Conservation (phyloP, 371 early-diverging fungal genomes). For the Syncephalis fuscata region DNA sequence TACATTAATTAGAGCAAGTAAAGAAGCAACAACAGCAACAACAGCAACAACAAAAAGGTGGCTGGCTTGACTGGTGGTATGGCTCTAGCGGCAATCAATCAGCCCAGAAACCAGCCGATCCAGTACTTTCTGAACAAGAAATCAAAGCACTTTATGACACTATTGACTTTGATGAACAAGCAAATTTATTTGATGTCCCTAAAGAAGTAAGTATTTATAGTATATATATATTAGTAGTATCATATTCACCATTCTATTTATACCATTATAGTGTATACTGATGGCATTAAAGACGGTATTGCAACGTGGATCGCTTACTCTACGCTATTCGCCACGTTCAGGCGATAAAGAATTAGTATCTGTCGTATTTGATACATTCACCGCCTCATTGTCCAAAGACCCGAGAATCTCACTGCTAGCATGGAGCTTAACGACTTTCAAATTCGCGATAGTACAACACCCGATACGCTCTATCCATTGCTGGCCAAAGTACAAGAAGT, state of each 20-base stretch:
- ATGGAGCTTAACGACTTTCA: slow-evolving; percentile 62
- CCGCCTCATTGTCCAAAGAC: slow-evolving; percentile 36
- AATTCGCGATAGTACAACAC: slow-evolving; percentile 62
- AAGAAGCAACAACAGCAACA: slow-evolving; percentile 12
- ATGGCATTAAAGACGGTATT: slow-evolving; percentile 50
- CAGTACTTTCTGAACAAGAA: slow-evolving; percentile 53
- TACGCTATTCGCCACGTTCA: slow-evolving; percentile 48
- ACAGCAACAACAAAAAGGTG: slow-evolving; percentile 7
- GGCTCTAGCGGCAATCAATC: slow-evolving; percentile 2
- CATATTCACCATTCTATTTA: background rate
- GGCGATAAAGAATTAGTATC: slow-evolving; percentile 45
- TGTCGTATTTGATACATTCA: slow-evolving; percentile 10
- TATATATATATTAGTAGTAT: background rate
- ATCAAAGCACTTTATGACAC: slow-evolving; percentile 80
- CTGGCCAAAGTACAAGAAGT: slow-evolving; percentile 67
- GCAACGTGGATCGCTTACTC: slow-evolving; percentile 69
- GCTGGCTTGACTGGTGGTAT: slow-evolving; percentile 48
- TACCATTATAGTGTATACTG: slow-evolving; percentile 28
- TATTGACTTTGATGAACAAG: slow-evolving; percentile 84
- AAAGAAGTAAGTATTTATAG: slow-evolving; percentile 35
- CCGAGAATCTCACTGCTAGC: slow-evolving; percentile 48
- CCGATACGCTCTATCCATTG: slow-evolving; percentile 57
- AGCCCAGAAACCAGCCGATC: slow-evolving; percentile 11
- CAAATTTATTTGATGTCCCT: slow-evolving; percentile 50
- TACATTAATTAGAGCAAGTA: slow-evolving; percentile 3